Conservation (phyloP, 75 land plant genomes). For the Larix kaempferi region DNA sequence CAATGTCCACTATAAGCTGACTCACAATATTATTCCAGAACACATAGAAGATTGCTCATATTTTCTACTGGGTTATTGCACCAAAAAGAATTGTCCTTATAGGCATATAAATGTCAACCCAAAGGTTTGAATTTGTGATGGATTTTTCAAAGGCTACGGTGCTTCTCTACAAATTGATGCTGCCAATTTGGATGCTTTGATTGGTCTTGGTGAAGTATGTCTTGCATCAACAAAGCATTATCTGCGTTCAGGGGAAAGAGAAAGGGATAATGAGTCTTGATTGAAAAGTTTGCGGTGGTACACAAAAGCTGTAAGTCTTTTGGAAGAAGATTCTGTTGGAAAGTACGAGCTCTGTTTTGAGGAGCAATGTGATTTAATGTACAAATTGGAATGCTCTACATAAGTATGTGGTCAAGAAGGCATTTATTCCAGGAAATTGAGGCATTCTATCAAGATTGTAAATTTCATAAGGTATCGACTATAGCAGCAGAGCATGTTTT, state of each 20-base stretch:
- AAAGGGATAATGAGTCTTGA: constrained; percentile 16
- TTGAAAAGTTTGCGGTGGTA: constrained; percentile 19
- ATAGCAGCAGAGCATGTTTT: no score
- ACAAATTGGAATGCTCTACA: constrained; percentile 42
- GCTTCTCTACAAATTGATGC: constrained; percentile 38
- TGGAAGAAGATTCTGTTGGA: constrained; percentile 33
- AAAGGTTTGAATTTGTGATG: constrained; percentile 85
- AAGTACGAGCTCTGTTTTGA: constrained; percentile 24
- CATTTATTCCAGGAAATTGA: constrained; percentile 16
- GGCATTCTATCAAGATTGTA: constrained; percentile 57
- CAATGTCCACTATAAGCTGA: no score
- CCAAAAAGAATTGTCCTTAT: constrained; percentile 83
- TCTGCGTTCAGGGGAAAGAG: constrained; percentile 8
- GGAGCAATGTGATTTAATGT: constrained; percentile 39
- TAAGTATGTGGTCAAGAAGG: constrained; percentile 27
- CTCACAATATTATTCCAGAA: constrained; percentile 99
- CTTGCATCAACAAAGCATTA: constrained; percentile 22
- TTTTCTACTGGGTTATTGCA: constrained; percentile 92
- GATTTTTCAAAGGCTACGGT: constrained; percentile 69
- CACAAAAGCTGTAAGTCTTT: constrained; percentile 12
- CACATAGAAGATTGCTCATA: constrained; percentile 98
- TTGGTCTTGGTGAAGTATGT: constrained; percentile 39
- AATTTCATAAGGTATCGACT: not conserved
- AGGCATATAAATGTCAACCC: constrained; percentile 95
- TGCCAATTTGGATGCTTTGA: constrained; percentile 24